Percentiles rank a stretch among this genome's conserved stretches.
These are phyloP conservation scores for Deakozyma indianensis DNA, from an alignment of 805 yeast species.

Conservation along the genomic window DNA sequence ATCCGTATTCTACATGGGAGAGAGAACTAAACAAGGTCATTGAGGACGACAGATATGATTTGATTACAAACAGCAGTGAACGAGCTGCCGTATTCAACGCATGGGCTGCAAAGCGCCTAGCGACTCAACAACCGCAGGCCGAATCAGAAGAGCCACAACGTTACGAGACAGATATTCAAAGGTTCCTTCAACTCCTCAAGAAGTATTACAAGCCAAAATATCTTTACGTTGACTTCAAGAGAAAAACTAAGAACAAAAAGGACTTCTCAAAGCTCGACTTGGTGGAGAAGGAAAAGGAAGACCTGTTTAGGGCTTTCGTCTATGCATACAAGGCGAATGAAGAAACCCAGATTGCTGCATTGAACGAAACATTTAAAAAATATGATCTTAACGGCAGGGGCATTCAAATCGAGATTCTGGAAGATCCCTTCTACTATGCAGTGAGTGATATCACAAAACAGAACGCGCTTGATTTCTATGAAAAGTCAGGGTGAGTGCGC, in stretches of 20 bases:
- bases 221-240: constrained; percentile 27
- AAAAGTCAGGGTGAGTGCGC: no score
- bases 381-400: no score
- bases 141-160: constrained; percentile 3
- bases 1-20: constrained; percentile 37
- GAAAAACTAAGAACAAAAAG: constrained; percentile 18
- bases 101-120: constrained; percentile 25
- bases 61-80: constrained; percentile 20
- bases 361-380: no score
- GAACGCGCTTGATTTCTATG: no score
- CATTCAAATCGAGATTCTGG: no score
- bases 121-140: constrained; percentile 4
- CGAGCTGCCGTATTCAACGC: constrained; percentile 29
- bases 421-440: no score
- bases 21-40: constrained; percentile 27
- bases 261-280: constrained; percentile 15
- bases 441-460: no score
- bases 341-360: no score
- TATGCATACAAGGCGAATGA: neutral
- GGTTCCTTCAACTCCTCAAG: constrained; percentile 19
- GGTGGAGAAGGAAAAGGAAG: constrained; percentile 25
- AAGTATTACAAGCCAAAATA: constrained; percentile 14
- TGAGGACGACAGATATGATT: constrained; percentile 28
- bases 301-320: constrained; percentile 23
- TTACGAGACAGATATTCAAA: neutral